Evolutionary conservation across 495 filamentous ascomycete genomes (phyloP).

Genomic region (Neurospora terricola): DNA sequence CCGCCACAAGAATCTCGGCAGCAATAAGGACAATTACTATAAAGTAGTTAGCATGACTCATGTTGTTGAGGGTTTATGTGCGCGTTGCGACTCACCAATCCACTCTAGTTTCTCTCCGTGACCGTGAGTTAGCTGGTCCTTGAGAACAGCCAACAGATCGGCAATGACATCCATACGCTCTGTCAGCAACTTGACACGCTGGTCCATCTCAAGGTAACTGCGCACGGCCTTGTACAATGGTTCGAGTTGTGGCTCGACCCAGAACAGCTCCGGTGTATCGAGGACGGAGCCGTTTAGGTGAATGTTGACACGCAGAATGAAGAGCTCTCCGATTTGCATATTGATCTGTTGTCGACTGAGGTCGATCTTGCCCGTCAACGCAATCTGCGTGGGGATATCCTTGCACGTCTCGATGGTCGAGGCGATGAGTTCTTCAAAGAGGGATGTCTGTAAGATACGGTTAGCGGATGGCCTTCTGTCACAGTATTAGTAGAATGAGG

Average conservation of each 20-base stretch:
- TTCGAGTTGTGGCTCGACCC: conserved; percentile 93
- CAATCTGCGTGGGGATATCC: conserved; percentile 81
- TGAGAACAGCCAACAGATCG: conserved; percentile 85
- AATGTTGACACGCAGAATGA: conserved; percentile 94
- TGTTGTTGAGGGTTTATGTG: not conserved
- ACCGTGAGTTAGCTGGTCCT: conserved; percentile 92
- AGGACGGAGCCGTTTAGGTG: conserved; percentile 94
- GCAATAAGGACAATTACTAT: conserved; percentile 90
- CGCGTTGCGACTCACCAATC: conserved; percentile 57
- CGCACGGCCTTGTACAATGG: conserved; percentile 91
- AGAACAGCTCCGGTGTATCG: conserved; percentile 96
- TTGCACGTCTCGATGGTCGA: conserved; percentile 85
- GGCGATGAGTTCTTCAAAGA: conserved; percentile 93
- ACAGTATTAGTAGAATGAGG: not conserved
- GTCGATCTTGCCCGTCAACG: conserved; percentile 79
- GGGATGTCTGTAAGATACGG: conserved; percentile 56
- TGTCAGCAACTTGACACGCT: conserved; percentile 80
- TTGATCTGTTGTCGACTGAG: conserved; percentile 81
- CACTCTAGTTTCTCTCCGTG: conserved; percentile 93
- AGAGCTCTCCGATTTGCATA: conserved; percentile 97
- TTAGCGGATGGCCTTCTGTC: not conserved
- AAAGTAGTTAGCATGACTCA: not conserved
- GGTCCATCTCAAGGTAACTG: conserved; percentile 95
- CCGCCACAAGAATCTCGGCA: conserved; percentile 89
- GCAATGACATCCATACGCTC: conserved; percentile 89